A percentile compares a stretch with the other conserved stretches of the same genome.
Conservation (phyloP, 2,329 filamentous ascomycete genomes). For the Fusarium longipes region DNA sequence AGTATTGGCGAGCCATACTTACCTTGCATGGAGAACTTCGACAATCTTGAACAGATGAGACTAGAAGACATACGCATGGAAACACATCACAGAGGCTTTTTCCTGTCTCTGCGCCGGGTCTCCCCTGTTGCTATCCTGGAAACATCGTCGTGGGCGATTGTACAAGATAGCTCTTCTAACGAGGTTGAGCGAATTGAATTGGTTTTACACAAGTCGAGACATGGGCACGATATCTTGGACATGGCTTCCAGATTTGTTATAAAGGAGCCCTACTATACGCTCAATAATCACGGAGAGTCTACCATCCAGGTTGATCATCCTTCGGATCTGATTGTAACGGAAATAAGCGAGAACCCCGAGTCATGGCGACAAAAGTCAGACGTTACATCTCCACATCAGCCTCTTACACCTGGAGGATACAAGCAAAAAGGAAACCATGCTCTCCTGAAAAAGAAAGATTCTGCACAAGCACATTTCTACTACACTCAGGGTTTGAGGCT, state of each 20-base stretch:
- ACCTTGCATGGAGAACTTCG: conserved; percentile 37
- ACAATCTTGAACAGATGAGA: conserved; percentile 42
- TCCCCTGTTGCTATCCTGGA: conserved; percentile 43
- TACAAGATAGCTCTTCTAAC: conserved; percentile 41
- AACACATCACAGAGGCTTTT: conserved; percentile 47
- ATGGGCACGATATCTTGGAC: conserved; percentile 51
- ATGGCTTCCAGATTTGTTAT: conserved; percentile 52
- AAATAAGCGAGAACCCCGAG: conserved; percentile 27
- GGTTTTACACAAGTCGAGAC: conserved; percentile 51
- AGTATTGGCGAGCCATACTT: conserved; percentile 44
- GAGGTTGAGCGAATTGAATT: conserved; percentile 48
- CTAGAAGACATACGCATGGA: conserved; percentile 46
- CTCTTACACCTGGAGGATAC: conserved; percentile 23
- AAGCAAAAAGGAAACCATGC: conserved; percentile 49
- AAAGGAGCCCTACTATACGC: conserved; percentile 63
- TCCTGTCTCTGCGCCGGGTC: conserved; percentile 44
- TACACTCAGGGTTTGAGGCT: conserved; percentile 46
- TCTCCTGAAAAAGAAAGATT: conserved; percentile 34
- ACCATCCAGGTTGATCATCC: conserved; percentile 54
- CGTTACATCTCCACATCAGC: rapidly evolving
- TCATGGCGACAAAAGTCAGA: conserved; percentile 22
- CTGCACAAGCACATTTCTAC: conserved; percentile 35
- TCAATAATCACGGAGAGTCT: conserved; percentile 54
- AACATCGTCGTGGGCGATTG: conserved; percentile 48
- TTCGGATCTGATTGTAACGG: conserved; percentile 45